Evolutionary conservation across 2,329 filamentous ascomycete species (phyloP).

Genomic region (Fusarium metavorans): DNA sequence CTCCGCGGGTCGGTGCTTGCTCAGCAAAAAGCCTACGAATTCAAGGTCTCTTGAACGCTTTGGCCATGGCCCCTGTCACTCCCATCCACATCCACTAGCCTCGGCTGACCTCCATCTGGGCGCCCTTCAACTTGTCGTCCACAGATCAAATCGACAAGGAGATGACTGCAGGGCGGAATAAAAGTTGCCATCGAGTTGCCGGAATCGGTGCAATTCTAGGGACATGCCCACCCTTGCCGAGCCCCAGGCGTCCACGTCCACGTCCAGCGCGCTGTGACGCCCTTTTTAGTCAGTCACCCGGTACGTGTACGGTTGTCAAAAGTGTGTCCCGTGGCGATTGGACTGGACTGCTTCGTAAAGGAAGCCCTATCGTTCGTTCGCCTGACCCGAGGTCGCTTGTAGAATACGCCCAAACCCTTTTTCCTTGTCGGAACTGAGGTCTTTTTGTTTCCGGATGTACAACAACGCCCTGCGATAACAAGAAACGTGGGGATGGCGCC

Average conservation of each 20-base stretch:
- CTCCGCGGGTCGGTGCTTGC: constrained; percentile 2
- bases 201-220: background rate
- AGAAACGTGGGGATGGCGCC: background rate
- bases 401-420: background rate
- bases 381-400: background rate
- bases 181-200: background rate
- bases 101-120: background rate
- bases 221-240: constrained; percentile 1
- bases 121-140: background rate
- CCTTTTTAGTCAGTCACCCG: constrained; percentile 2
- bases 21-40: constrained; percentile 1
- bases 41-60: background rate
- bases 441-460: background rate
- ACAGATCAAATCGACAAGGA: background rate
- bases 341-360: background rate
- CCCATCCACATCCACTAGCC: background rate
- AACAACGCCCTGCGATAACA: constrained; percentile 3
- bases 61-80: background rate
- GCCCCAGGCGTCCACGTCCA: background rate
- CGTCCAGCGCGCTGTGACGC: background rate
- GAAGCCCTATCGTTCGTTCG: background rate
- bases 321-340: background rate
- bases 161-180: background rate
- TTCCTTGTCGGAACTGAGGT: background rate
- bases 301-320: background rate